A percentile compares a stretch with the other conserved stretches of the same genome.
Evolutionary conservation across 2,329 filamentous ascomycete species (phyloP).

Genomic region (Calonectria pteridis): DNA sequence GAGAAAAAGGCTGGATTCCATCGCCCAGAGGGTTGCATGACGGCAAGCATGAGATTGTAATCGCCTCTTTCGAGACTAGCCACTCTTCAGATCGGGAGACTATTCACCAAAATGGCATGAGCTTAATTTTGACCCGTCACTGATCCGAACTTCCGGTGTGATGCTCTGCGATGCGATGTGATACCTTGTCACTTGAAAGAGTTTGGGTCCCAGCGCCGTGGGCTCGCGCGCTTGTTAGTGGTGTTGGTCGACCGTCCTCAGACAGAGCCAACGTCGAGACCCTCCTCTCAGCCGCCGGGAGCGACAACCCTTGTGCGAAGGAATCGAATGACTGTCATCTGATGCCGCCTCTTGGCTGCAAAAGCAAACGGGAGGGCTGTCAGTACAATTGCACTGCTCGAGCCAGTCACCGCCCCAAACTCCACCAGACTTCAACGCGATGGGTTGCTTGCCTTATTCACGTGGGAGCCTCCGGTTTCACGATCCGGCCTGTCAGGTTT

Average conservation of each 20-base stretch:
- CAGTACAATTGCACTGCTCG: neutral
- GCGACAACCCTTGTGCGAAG: neutral
- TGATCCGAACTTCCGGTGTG: slow-evolving; percentile 22
- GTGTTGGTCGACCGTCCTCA: neutral
- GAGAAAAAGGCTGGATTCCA: neutral
- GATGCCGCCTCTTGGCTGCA: neutral
- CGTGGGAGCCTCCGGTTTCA: neutral
- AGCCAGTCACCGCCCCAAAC: neutral
- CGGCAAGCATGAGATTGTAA: neutral
- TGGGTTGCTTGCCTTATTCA: neutral
- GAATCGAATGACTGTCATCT: slow-evolving; percentile 23
- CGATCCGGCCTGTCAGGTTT: neutral
- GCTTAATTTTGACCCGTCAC: slow-evolving; percentile 15
- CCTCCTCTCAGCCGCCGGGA: slow-evolving; percentile 1
- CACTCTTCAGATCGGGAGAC: slow-evolving; percentile 21
- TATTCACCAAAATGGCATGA: slow-evolving; percentile 24
- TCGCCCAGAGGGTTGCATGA: slow-evolving; percentile 1
- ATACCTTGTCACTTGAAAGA: neutral
- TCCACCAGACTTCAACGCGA: neutral
- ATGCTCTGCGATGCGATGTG: neutral
- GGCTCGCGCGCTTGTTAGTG: slow-evolving; percentile 8
- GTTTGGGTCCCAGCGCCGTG: neutral
- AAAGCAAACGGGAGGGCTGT: neutral
- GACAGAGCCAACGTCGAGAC: neutral
- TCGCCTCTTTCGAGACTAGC: slow-evolving; percentile 3